Conservation (phyloP, 1,284 basidiomycete species). For the Microbotryum silenes-acaulis region DNA sequence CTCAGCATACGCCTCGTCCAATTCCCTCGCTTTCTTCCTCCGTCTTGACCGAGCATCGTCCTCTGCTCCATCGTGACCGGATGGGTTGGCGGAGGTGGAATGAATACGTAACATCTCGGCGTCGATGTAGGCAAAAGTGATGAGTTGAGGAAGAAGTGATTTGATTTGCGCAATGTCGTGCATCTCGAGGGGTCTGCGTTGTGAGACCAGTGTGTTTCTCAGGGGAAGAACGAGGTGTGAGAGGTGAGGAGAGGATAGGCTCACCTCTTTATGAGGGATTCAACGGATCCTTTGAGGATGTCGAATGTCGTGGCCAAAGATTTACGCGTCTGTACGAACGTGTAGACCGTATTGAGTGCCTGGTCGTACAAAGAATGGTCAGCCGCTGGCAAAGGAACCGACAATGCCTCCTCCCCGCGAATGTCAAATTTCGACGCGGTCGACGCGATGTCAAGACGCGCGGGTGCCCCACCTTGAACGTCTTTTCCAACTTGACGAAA, state of each 20-base stretch:
- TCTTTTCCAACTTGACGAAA: conserved; percentile 41
- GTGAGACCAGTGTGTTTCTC: conserved; percentile 11
- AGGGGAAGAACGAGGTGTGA: not conserved
- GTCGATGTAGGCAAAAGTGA: conserved; percentile 76
- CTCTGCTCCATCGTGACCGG: conserved; percentile 10
- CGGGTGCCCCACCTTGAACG: conserved; percentile 38
- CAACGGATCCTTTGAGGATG: conserved; percentile 65
- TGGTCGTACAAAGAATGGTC: conserved; percentile 37
- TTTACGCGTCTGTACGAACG: conserved; percentile 75
- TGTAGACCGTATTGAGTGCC: conserved; percentile 83
- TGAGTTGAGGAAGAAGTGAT: conserved; percentile 72
- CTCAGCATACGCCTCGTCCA: conserved; percentile 35
- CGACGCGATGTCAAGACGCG: not conserved
- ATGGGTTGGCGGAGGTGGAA: conserved; percentile 36
- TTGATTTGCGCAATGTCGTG: conserved; percentile 74
- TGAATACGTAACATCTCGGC: conserved; percentile 57
- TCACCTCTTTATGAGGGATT: conserved; percentile 64
- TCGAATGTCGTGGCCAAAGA: conserved; percentile 74
- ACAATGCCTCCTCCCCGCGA: not conserved
- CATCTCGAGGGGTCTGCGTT: conserved; percentile 64
- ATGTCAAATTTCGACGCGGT: not conserved
- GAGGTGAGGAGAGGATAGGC: conserved; percentile 17
- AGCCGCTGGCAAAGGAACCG: not conserved
- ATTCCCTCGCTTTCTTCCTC: conserved; percentile 31
- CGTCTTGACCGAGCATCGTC: conserved; percentile 17